Base-by-base conservation (phyloP, 805 yeast species). In the Metschnikowia amazonensis region DNA sequence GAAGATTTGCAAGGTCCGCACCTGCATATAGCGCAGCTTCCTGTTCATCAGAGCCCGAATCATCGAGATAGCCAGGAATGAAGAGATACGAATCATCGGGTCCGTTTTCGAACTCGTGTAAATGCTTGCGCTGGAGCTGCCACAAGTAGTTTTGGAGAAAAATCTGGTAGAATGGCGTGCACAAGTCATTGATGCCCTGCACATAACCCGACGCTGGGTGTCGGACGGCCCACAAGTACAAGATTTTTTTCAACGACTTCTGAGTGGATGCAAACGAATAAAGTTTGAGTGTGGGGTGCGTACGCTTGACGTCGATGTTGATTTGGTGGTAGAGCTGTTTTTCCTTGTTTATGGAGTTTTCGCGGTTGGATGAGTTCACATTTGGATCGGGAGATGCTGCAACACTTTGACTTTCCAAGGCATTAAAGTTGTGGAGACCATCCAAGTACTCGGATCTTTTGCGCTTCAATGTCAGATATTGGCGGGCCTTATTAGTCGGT, bases 191-290 rank as follows among this genome's bases (percentile, higher is more conserved):
- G 42, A 92, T 92, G 23, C 99, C 99, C 69, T 92, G 99, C 17
- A 92, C 99, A 64, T 92, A 92, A 13, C 99, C 99, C 60, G 94
- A 83, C 5, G 98, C 97, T 1, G 99, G 98, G 62, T 94, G 98
- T 54, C 98, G 76, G 21, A 92, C 82, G 0, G 98, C 95, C 99
- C 99, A 92, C 28, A 92, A 70, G 59, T 89, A 92, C 44, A 92
- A 68, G 8, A 94, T 81, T 53, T 85, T 80, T 56, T 90, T 89
- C 48, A 92, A 69, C 13, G 95, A 80, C 45, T 81, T 69, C 55
- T 92, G 98, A 0, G 94, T 87, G 2, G 82, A 69, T 17, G 77
- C 77, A 55, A 62, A 79, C 13, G 84, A 74, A 59, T 92, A 92
- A 30, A 92, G 72, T 49, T 79, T 80, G 42, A 89, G 78, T 39